Evolutionary conservation across 306 rosid species (phyloP), one percentile per base, ranked within the genome.

Genomic region (Morella rubra): DNA sequence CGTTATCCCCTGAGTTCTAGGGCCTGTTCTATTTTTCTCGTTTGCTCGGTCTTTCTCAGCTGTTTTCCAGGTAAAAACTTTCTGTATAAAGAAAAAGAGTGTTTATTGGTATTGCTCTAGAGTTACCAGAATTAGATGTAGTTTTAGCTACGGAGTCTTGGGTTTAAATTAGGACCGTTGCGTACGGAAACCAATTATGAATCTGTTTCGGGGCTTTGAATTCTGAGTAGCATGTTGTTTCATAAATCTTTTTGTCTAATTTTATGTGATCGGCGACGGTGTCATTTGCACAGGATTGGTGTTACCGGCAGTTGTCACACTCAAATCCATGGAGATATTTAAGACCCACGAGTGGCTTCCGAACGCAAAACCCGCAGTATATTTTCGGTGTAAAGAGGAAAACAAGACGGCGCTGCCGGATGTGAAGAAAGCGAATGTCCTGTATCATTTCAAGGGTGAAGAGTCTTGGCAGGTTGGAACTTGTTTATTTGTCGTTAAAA

Each of bases 401-500:
- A 89, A 85, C 86, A 80, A 53, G 76, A 91, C 83, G 41, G 76
- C 72, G 20, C 74, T 93, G 75, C 91, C 90, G 18, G 93, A 90
- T 76, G 95, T 94, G 46, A 89, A 84, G 83, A 85, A 80, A 75
- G 52, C 83, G 3, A 79, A 77, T 56, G 76, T 80, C 66, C 11
- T 78, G 59, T 91, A 91, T 76, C 80, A 84, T 74, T 94, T 91
- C 88, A 89, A 80, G 41, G 96, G 89, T 52, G 71, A 94, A 84
- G 97, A 94, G 83, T 91, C 98, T 82, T 94, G 98, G 98, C 93
- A 94, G 98, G 98, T 91, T 81, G 8, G 64, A 71, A 16, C 51
- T 12, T 7, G 15, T 44, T 46, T 72, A 37, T 1, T 1, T 27
- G 54, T 60, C 66, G n/a, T 58, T 18, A 42, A 16, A 52, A 16